A percentile compares a stretch with the other conserved stretches of the same genome.
These are phyloP conservation scores for Grosmannia huntii DNA, from an alignment of 2,329 filamentous ascomycete species.

Conservation along the genomic window DNA sequence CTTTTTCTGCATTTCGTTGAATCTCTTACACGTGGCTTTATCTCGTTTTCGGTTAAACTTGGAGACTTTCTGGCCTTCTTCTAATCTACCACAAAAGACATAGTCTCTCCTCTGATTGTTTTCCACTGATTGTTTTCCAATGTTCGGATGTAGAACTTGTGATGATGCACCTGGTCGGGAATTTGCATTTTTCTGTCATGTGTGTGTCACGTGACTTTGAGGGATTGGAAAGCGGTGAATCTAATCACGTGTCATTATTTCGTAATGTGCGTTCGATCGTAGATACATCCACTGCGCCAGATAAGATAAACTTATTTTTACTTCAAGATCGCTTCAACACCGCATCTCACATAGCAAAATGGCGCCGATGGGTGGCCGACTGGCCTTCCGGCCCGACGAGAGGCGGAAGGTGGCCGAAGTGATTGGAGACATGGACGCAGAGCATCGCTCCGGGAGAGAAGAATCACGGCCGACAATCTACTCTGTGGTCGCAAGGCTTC, in stretches of 20 bases:
- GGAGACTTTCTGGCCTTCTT: background rate
- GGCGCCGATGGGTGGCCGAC: background rate
- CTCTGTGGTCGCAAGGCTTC: conserved; percentile 5
- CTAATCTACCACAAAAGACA: background rate
- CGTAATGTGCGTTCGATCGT: no score
- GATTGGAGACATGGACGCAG: background rate
- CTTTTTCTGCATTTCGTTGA: background rate
- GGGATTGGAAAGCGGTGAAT: no score
- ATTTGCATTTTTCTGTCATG: no score
- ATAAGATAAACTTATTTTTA: conserved; percentile 1
- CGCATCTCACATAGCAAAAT: background rate
- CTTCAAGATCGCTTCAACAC: background rate
- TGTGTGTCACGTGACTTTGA: no score
- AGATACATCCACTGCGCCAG: background rate
- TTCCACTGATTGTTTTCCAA: no score
- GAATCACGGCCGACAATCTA: conserved; percentile 6
- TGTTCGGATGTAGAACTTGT: no score
- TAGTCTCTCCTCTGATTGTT: background rate
- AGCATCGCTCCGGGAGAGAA: background rate
- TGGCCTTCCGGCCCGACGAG: conserved; percentile 1
- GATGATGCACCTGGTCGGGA: no score
- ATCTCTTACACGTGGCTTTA: background rate
- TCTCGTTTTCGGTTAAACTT: background rate
- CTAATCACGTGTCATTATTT: no score
- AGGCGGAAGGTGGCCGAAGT: background rate